Evolutionary conservation across 2,329 filamentous ascomycete species (phyloP), one percentile per base, ranked within the genome.

Genomic region (Scolecobasidium constrictum): DNA sequence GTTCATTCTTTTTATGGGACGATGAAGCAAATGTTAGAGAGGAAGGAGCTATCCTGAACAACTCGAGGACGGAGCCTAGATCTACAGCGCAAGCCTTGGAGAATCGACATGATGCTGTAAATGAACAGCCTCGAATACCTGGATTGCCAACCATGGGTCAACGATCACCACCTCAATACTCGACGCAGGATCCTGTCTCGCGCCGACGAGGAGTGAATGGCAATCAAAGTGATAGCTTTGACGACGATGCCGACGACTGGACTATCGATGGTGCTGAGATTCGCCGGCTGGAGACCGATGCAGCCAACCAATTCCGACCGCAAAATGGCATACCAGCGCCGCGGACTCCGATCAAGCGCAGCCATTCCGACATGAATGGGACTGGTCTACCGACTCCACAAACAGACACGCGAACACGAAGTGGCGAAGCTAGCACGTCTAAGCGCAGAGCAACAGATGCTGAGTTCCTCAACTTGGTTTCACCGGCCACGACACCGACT

Each of bases 1-100:
- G 76, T 50, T 62, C 61, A 1, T 75, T 79, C 57, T 79, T 77
- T 48, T 55, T 79, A 0, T 78, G 73, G 72, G 62, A 71, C 5
- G 66, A 73, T 12, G 67, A 75, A 35, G 75, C 75, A 0, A 57
- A 61, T 34, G 46, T 50, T 15, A 61, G 73, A 41, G 70, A 74
- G 53, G 66, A 68, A 39, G 54, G 54, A 11, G 64, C 66, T 17
- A 56, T 73, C 16, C 44, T 69, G 42, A 63, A 54, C 44, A 73
- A 72, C 48, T 66, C 68, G 26, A 58, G 62, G 44, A 67, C 58
- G n/a, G 71, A 73, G 50, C 40, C 40, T 20, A 35, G 40, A 36
- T 5, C 40, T 6, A 36, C 34, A 7, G 13, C 17, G 13, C 7
- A 18, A 15, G 34, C 18, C 9, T 9, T 11, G 7, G 13, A 36